Evolutionary conservation across 768 basidiomycete genomes (phyloP).

Genomic region (Psilocybe cubensis): DNA sequence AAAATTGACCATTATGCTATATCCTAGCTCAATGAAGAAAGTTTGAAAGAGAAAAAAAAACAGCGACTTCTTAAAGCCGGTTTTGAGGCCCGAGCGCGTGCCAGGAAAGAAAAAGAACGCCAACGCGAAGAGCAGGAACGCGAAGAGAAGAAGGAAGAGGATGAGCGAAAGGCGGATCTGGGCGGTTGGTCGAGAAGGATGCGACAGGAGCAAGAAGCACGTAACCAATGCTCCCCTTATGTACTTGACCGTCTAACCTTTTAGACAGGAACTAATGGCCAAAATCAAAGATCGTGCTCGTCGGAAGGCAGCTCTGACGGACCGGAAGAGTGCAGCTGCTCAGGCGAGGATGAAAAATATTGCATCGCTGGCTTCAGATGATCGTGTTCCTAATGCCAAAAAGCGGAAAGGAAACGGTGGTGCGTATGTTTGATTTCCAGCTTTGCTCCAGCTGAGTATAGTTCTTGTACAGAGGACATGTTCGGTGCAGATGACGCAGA

Average conservation of each 20-base stretch:
- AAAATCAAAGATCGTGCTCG: conserved; percentile 86
- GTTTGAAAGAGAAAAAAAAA: conserved; percentile 91
- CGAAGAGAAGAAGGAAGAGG: conserved; percentile 75
- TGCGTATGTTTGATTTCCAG: conserved; percentile 27
- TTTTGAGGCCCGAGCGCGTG: conserved; percentile 86
- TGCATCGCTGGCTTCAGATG: conserved; percentile 88
- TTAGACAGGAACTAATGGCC: conserved; percentile 66
- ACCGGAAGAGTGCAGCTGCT: conserved; percentile 93
- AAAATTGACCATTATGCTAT: background rate
- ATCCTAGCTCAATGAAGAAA: conserved; percentile 81
- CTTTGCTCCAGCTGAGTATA: background rate
- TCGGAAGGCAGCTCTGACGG: conserved; percentile 78
- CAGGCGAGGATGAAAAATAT: conserved; percentile 98
- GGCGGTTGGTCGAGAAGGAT: conserved; percentile 75
- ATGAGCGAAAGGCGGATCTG: conserved; percentile 74
- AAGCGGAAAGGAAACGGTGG: conserved; percentile 84
- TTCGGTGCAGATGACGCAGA: conserved; percentile 96
- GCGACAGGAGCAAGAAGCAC: conserved; percentile 81
- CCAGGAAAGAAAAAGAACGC: conserved; percentile 84
- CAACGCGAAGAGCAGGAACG: conserved; percentile 76
- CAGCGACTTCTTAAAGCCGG: conserved; percentile 93
- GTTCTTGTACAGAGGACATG: conserved; percentile 67
- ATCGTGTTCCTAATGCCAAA: conserved; percentile 74
- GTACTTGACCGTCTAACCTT: background rate
- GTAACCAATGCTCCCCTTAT: background rate